These are phyloP conservation scores for Wallemia mellicola DNA, from an alignment of 1,284 basidiomycete species.

Conservation along the genomic window DNA sequence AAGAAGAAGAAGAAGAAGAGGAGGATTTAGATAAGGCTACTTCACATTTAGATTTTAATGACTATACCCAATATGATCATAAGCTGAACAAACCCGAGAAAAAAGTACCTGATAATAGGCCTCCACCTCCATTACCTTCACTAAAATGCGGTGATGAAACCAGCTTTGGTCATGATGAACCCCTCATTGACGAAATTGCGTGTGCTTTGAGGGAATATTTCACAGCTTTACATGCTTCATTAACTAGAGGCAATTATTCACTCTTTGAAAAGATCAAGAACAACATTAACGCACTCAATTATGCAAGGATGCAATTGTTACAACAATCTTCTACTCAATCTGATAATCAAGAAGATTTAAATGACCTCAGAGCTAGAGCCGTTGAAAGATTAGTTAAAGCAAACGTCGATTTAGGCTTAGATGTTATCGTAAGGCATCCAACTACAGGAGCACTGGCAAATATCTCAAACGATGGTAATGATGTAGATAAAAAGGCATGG, in stretches of 20 bases:
- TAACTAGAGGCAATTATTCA: conserved; percentile 59
- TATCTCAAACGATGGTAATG: conserved; percentile 35
- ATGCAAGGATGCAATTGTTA: conserved; percentile 62
- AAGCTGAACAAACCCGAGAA: conserved; percentile 1
- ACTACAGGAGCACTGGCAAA: conserved; percentile 62
- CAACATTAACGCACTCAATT: conserved; percentile 70
- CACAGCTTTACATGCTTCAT: conserved; percentile 63
- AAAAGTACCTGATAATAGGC: conserved; percentile 10
- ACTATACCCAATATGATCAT: not conserved
- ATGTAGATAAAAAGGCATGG: conserved; percentile 42
- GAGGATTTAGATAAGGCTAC: conserved; percentile 9
- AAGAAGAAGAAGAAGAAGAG: conserved; percentile 22
- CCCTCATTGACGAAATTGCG: conserved; percentile 87
- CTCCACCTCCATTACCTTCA: conserved; percentile 65
- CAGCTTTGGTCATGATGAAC: conserved; percentile 43
- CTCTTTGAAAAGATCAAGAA: conserved; percentile 61
- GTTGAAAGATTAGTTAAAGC: conserved; percentile 62
- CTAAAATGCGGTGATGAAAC: conserved; percentile 81
- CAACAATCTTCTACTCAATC: conserved; percentile 28
- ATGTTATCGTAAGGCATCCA: conserved; percentile 82
- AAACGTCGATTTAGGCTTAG: conserved; percentile 69
- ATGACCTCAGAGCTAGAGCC: conserved; percentile 52
- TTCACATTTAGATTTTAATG: conserved; percentile 1
- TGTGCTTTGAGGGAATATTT: conserved; percentile 90
- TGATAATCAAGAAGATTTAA: conserved; percentile 58